These are phyloP conservation scores for Epichloe coenophiala DNA, from an alignment of 2,329 filamentous ascomycete genomes.

Conservation along the genomic window DNA sequence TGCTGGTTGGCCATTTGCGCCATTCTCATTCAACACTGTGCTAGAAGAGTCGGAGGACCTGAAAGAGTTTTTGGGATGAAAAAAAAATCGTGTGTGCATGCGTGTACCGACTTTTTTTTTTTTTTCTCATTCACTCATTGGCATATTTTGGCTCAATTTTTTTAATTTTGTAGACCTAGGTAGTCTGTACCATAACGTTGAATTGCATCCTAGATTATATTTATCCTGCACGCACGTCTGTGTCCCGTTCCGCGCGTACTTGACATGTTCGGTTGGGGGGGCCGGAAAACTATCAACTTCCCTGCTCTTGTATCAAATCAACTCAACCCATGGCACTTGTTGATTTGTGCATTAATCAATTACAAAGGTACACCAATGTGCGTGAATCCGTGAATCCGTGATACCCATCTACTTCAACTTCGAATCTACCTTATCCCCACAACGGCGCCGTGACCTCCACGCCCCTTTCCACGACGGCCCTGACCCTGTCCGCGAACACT, in stretches of 20 bases:
- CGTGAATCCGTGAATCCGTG: too few relatives aligned
- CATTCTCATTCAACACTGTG: slow-evolving; percentile 75
- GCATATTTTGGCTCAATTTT: slow-evolving; percentile 8
- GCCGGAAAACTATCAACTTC: too few relatives aligned
- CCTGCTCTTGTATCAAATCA: too few relatives aligned
- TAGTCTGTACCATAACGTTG: slow-evolving; percentile 17
- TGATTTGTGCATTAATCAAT: neutral
- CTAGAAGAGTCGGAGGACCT: slow-evolving; percentile 67
- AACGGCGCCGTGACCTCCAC: slow-evolving; percentile 76
- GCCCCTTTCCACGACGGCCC: slow-evolving; percentile 78
- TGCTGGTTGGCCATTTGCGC: slow-evolving; percentile 72
- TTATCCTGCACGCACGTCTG: neutral
- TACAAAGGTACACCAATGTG: neutral
- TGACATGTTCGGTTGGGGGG: neutral
- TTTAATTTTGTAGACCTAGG: slow-evolving; percentile 17
- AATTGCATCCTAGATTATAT: slow-evolving; percentile 8
- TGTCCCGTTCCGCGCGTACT: neutral
- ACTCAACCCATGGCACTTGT: too few relatives aligned
- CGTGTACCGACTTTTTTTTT: neutral
- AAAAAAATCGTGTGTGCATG: neutral
- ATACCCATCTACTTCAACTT: too few relatives aligned
- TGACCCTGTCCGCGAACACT: slow-evolving; percentile 69
- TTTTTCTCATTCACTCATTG: neutral
- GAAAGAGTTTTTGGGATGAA: slow-evolving; percentile 39
- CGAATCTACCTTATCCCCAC: slow-evolving; percentile 31